Conservation (phyloP, 2,329 filamentous ascomycete species). For the Pseudogymnoascus sp. region DNA sequence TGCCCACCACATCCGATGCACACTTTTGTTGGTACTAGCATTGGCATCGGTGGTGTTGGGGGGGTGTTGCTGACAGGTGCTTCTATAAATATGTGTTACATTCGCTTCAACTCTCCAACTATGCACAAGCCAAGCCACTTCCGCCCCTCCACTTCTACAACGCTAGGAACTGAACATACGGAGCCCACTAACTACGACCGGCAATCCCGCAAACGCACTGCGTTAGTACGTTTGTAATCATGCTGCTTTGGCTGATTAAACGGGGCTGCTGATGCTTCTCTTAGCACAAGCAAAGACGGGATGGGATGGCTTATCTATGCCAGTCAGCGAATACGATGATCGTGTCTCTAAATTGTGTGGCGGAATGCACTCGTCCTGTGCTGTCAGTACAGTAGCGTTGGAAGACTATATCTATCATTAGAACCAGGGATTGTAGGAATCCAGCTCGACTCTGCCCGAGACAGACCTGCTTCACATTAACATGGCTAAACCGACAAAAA, state of each 20-base stretch:
- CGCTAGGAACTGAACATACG: not conserved
- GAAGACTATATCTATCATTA: not conserved
- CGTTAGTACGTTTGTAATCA: not conserved
- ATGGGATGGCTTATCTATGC: not conserved
- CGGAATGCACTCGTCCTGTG: not conserved
- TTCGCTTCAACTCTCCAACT: not conserved
- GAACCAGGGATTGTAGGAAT: too few relatives aligned
- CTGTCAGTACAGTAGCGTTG: not conserved
- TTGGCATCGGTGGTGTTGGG: not conserved
- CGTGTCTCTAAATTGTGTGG: not conserved
- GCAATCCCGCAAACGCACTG: not conserved
- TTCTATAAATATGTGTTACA: slow-evolving; percentile 1
- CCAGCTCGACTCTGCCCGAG: not conserved
- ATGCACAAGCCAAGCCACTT: not conserved
- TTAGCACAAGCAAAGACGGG: not conserved
- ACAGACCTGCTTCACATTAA: not conserved
- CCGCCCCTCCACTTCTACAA: not conserved
- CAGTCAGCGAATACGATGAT: not conserved
- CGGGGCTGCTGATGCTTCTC: not conserved
- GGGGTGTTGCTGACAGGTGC: not conserved
- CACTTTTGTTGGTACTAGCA: not conserved
- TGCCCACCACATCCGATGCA: not conserved
- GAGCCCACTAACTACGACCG: not conserved
- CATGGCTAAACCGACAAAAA: not conserved
- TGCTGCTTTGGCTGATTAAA: not conserved